Percentiles rank a stretch among this genome's conserved stretches.
Conservation (phyloP, 2,329 filamentous ascomycete species). For the Trichoderma endophyticum region DNA sequence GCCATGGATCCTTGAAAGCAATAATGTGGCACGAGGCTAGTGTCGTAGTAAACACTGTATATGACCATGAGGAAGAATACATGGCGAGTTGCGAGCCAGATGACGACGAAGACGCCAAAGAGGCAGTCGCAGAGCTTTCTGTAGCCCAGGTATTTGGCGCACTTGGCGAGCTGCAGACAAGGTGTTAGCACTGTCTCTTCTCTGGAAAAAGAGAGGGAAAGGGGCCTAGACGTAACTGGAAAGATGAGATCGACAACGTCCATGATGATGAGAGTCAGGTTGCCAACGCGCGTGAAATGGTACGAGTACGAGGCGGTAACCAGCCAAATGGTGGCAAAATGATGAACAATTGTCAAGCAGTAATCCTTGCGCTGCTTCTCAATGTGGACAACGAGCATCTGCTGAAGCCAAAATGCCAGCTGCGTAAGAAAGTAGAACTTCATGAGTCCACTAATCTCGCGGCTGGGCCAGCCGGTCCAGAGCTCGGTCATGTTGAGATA, state of each 20-base stretch:
- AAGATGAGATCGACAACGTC: slow-evolving; percentile 88
- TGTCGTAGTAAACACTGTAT: slow-evolving; percentile 74
- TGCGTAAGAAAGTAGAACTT: slow-evolving; percentile 91
- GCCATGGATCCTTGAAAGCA: slow-evolving; percentile 65
- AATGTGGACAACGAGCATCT: slow-evolving; percentile 90
- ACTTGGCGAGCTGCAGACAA: slow-evolving; percentile 70
- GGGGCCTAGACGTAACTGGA: slow-evolving; percentile 55
- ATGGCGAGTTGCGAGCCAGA: slow-evolving; percentile 83
- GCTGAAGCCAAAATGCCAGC: slow-evolving; percentile 90
- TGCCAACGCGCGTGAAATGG: slow-evolving; percentile 82
- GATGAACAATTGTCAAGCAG: slow-evolving; percentile 95
- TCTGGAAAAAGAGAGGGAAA: neutral
- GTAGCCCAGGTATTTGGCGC: slow-evolving; percentile 84
- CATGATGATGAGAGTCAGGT: slow-evolving; percentile 87
- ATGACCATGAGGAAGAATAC: slow-evolving; percentile 73
- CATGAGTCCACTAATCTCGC: slow-evolving; percentile 70
- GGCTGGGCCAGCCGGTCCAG: slow-evolving; percentile 81
- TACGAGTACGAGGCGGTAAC: slow-evolving; percentile 82
- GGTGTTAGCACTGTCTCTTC: neutral
- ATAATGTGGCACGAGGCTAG: slow-evolving; percentile 62
- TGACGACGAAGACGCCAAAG: slow-evolving; percentile 81
- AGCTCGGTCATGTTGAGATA: slow-evolving; percentile 73
- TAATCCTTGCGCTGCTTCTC: slow-evolving; percentile 94
- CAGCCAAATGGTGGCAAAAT: slow-evolving; percentile 81
- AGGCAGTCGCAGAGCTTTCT: slow-evolving; percentile 73